Evolutionary conservation across 2,329 filamentous ascomycete genomes (phyloP), one percentile per base, ranked within the genome.

Genomic region (Ophiosphaerella narmari): DNA sequence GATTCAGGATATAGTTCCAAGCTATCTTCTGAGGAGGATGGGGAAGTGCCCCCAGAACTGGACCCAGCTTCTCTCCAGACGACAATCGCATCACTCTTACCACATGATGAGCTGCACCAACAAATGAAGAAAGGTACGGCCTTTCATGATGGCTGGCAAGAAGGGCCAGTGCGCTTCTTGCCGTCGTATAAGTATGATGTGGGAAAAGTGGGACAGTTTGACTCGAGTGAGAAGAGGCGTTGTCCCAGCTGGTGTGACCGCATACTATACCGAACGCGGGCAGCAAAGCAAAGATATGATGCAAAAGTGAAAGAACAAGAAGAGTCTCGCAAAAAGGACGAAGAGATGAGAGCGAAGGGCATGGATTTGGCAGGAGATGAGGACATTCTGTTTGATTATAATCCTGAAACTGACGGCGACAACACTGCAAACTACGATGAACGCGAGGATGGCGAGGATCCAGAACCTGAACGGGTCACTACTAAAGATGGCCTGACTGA

Each of bases 111-210:
- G 71, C 81, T 99, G 4, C 82, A 79, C 4, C 82, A 86, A 48
- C 83, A 90, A 51, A 91, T 96, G 61, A 85, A 82, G 57, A 77
- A 84, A 34, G 82, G 85, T n/a, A 94, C 89, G 67, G 86, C 86
- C 0, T 96, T 99, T 55, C 85, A 96, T 52, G 90, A 96, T 54
- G 93, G 92, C 1, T 99, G 94, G 92, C 82, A 83, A 43, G 94
- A 99, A 78, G 94, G 92, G 0, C 80, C 85, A 0, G 92, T 99
- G 48, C 84, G 84, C 1, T 99, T 99, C 66, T 72, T 97, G 13
- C 94, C 94, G 1, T 95, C 94, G 0, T 99, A 99, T 74, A 99
- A 99, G 72, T 99, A 99, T 62, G 95, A 99, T 65, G 81, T 96
- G 24, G 94, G 94, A n/a, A 96, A 89, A 26, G 85, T 96, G 29